Evolutionary conservation across 2,329 filamentous ascomycete genomes (phyloP).

Genomic region (Coleophoma eucalyptorum): DNA sequence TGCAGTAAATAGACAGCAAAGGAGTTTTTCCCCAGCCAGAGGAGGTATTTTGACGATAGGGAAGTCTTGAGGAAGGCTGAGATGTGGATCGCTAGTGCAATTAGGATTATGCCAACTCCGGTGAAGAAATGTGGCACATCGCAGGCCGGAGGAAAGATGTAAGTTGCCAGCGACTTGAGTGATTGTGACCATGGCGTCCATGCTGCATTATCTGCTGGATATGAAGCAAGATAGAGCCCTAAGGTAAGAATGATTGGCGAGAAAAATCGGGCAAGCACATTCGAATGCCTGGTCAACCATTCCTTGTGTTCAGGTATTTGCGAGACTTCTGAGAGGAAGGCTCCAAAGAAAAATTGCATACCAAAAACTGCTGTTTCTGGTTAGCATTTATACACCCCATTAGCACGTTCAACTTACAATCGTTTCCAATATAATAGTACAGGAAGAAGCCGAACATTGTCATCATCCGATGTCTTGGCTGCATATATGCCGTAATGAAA

Average conservation of each 20-base stretch:
- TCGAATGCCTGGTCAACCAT: constrained; percentile 34
- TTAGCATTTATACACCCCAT: neutral
- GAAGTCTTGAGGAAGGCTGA: constrained; percentile 45
- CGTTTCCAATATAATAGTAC: constrained; percentile 37
- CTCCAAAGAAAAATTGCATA: constrained; percentile 59
- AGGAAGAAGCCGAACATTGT: constrained; percentile 41
- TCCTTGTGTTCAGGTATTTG: constrained; percentile 45
- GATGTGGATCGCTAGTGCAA: constrained; percentile 48
- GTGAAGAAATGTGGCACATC: constrained; percentile 47
- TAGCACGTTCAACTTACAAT: constrained; percentile 15
- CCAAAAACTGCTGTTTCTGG: constrained; percentile 38
- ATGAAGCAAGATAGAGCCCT: constrained; percentile 56
- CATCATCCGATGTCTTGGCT: constrained; percentile 44
- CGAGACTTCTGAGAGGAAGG: constrained; percentile 57
- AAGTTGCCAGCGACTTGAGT: constrained; percentile 35
- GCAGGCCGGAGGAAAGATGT: constrained; percentile 41
- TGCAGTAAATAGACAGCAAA: constrained; percentile 64
- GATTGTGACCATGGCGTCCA: constrained; percentile 50
- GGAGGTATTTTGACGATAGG: constrained; percentile 49
- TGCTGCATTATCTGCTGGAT: constrained; percentile 51
- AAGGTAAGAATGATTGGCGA: constrained; percentile 44
- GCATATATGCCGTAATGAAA: constrained; percentile 45
- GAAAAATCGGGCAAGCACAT: constrained; percentile 39
- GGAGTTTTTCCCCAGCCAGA: constrained; percentile 60
- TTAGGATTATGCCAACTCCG: constrained; percentile 42